phyloP scores from a whole-genome alignment of 768 basidiomycete species.

The Paxillus rubicundulus region DNA sequence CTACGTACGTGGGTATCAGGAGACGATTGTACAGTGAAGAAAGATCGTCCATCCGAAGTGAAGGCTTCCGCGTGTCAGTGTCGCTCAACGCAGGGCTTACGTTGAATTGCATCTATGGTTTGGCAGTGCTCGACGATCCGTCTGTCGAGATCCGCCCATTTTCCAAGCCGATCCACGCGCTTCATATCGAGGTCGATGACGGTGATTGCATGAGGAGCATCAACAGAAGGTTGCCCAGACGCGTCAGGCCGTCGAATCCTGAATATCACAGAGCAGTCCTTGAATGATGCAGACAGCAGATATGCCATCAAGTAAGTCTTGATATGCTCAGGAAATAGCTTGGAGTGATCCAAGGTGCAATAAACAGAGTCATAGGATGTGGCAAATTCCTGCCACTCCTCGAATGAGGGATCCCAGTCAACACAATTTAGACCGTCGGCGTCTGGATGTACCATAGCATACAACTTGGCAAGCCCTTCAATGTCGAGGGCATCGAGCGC shows the following conservation, averaged over 20 bases:
- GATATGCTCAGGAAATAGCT: conserved; percentile 43
- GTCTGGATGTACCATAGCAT: conserved; percentile 20
- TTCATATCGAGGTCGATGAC: conserved; percentile 91
- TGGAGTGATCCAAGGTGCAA: conserved; percentile 35
- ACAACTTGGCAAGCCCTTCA: conserved; percentile 63
- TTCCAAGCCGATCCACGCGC: conserved; percentile 54
- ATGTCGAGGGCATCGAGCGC: conserved; percentile 82
- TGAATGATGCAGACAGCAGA: conserved; percentile 89
- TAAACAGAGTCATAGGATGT: conserved; percentile 45
- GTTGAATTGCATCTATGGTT: background rate
- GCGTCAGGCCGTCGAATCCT: conserved; percentile 21
- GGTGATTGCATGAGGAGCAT: conserved; percentile 42
- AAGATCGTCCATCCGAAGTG: background rate
- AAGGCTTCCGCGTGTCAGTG: background rate
- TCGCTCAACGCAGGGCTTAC: conserved; percentile 23
- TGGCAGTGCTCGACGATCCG: conserved; percentile 55
- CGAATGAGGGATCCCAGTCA: conserved; percentile 51
- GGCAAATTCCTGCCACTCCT: conserved; percentile 67
- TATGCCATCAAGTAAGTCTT: conserved; percentile 71
- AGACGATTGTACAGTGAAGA: too few relatives aligned
- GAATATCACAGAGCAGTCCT: conserved; percentile 86
- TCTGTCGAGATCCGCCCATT: conserved; percentile 74
- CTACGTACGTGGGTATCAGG: too few relatives aligned
- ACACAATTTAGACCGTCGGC: conserved; percentile 27
- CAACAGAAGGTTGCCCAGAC: conserved; percentile 27